Evolutionary conservation across 208 protist genomes (phyloP).

Genomic region (Acanthamoeba polyphaga): DNA sequence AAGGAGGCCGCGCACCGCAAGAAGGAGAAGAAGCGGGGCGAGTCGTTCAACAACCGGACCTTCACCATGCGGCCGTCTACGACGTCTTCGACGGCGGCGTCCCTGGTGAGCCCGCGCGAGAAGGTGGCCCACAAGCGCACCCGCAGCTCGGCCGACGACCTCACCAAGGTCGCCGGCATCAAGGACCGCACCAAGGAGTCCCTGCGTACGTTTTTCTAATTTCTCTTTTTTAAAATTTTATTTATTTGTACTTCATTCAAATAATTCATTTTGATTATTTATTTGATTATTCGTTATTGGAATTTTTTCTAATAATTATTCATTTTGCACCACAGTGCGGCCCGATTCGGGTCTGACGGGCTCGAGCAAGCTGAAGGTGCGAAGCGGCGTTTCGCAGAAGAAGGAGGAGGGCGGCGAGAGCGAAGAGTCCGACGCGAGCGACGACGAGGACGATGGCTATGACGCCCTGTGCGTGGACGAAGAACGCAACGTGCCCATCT

Average conservation of each 20-base stretch:
- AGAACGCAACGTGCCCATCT: constrained; percentile 21
- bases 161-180: background rate
- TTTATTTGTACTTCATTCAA: background rate
- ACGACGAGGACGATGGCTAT: constrained; percentile 31
- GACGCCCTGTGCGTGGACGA: background rate
- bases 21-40: constrained; percentile 36
- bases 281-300: too few species aligned
- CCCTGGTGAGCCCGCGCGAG: background rate
- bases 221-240: background rate
- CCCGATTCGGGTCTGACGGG: background rate
- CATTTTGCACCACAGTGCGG: background rate
- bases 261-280: background rate
- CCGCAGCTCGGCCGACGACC: constrained; percentile 37
- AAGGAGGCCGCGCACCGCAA: background rate
- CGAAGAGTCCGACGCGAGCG: constrained; percentile 15
- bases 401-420: background rate
- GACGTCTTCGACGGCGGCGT: background rate
- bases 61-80: constrained; percentile 30
- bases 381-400: background rate
- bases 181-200: constrained; percentile 39
- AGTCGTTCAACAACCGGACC: constrained; percentile 26
- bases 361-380: constrained; percentile 22
- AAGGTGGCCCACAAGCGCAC: constrained; percentile 43
- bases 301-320: too few species aligned
- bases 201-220: background rate